Evolutionary conservation across 2,329 filamentous ascomycete species (phyloP).

Genomic region (Colletotrichum orchidophilum): DNA sequence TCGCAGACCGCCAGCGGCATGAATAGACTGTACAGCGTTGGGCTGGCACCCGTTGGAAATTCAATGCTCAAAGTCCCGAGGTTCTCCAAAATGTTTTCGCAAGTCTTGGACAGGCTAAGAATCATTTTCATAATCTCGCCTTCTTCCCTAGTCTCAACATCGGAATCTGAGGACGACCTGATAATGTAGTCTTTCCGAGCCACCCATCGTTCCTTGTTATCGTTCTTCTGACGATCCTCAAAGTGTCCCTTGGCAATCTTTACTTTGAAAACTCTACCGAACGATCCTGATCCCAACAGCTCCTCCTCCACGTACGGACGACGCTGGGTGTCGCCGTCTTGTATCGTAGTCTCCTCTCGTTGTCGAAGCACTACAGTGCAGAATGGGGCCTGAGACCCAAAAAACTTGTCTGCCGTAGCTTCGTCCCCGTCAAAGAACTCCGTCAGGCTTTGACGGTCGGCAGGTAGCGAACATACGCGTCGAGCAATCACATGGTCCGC

Average conservation of each 20-base stretch:
- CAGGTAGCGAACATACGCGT: not conserved
- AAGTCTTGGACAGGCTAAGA: slow-evolving; percentile 39
- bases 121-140: slow-evolving; percentile 46
- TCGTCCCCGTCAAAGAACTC: not conserved
- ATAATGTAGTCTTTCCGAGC: slow-evolving; percentile 49
- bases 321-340: not conserved
- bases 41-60: not conserved
- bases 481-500: not conserved
- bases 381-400: not conserved
- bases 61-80: slow-evolving; percentile 46
- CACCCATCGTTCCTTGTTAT: slow-evolving; percentile 34
- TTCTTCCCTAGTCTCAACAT: slow-evolving; percentile 39
- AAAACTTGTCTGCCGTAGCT: not conserved
- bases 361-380: not conserved
- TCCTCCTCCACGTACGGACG: not conserved
- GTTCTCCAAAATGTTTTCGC: slow-evolving; percentile 47
- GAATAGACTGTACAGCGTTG: slow-evolving; percentile 46
- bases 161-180: slow-evolving; percentile 10
- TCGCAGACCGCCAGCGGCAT: slow-evolving; percentile 51
- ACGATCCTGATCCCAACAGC: slow-evolving; percentile 38
- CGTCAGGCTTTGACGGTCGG: not conserved
- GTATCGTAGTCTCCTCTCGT: not conserved
- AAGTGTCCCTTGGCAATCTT: slow-evolving; percentile 47
- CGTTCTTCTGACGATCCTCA: slow-evolving; percentile 28
- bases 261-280: slow-evolving; percentile 43